Evolutionary conservation across 352 stramenopile species (phyloP).

Genomic region (Phytophthora colocasiae): DNA sequence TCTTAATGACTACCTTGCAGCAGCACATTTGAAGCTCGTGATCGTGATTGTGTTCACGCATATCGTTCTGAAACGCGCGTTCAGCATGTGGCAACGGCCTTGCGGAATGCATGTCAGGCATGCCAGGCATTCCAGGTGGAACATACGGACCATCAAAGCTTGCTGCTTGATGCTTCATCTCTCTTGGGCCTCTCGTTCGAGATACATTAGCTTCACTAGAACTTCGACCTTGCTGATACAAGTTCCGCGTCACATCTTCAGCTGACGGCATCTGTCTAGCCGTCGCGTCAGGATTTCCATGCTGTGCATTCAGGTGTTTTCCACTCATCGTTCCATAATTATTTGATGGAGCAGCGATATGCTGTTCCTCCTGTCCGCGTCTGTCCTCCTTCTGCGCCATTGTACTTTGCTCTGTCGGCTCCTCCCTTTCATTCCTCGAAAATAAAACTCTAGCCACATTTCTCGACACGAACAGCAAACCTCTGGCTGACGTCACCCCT

Average conservation of each 20-base stretch:
- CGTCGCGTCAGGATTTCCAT: neutral
- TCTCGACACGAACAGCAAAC: constrained; percentile 54
- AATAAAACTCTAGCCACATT: constrained; percentile 58
- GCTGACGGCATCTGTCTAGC: constrained; percentile 24
- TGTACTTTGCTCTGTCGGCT: constrained; percentile 8
- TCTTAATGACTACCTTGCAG: constrained; percentile 48
- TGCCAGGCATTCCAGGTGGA: constrained; percentile 13
- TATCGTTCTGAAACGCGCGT: constrained; percentile 31
- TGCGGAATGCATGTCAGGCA: constrained; percentile 16
- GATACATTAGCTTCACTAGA: constrained; percentile 26
- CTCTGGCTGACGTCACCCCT: constrained; percentile 48
- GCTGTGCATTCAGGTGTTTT: constrained; percentile 9
- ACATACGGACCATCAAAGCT: constrained; percentile 29
- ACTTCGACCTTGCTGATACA: constrained; percentile 27
- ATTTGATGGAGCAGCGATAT: constrained; percentile 9
- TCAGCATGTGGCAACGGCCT: constrained; percentile 15
- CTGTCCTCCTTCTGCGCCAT: neutral
- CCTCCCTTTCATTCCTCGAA: constrained; percentile 11
- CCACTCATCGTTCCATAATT: constrained; percentile 36
- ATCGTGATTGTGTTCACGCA: constrained; percentile 20
- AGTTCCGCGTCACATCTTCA: constrained; percentile 33
- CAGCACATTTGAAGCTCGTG: constrained; percentile 48
- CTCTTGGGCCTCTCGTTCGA: neutral
- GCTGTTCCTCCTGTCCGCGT: constrained; percentile 9
- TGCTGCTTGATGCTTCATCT: constrained; percentile 10